Conservation (phyloP, 148 eudicot genomes). For the Rheum nobile region DNA sequence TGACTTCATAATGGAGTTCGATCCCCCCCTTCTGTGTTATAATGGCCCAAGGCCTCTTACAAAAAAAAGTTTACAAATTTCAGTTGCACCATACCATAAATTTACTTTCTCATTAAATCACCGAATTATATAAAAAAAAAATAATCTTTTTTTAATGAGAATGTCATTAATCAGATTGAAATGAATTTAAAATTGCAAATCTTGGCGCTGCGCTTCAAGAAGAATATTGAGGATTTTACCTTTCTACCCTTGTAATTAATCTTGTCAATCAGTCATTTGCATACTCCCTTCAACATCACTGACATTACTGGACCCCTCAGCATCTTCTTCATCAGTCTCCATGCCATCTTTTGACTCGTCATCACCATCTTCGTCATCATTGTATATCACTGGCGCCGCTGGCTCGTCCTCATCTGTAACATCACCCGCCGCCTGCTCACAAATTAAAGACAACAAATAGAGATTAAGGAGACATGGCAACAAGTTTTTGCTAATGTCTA, state of each 20-base stretch:
- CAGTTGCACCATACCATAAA: no score
- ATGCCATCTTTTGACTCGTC: slow-evolving; percentile 52
- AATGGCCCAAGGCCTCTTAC: no score
- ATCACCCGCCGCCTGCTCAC: slow-evolving; percentile 46
- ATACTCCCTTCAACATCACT: slow-evolving; percentile 53
- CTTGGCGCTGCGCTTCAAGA: no score
- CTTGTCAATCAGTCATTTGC: slow-evolving; percentile 28
- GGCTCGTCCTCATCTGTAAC: slow-evolving; percentile 36
- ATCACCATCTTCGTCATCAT: no score
- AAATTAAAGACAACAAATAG: background rate
- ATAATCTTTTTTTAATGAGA: no score
- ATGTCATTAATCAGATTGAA: no score
- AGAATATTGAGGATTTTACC: background rate
- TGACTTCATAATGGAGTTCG: no score
- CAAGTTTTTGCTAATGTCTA: background rate
- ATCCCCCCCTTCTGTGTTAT: no score
- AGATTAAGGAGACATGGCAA: background rate
- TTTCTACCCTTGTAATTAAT: background rate
- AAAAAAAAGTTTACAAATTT: no score
- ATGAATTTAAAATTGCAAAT: no score
- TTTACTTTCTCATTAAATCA: no score
- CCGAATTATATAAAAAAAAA: no score
- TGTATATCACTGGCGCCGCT: slow-evolving; percentile 38
- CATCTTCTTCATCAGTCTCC: slow-evolving; percentile 64
- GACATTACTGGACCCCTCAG: slow-evolving; percentile 28